A percentile compares a stretch with the other conserved stretches of the same genome.
Conservation (phyloP, 306 rosid species). For the Luffa aegyptiaca region DNA sequence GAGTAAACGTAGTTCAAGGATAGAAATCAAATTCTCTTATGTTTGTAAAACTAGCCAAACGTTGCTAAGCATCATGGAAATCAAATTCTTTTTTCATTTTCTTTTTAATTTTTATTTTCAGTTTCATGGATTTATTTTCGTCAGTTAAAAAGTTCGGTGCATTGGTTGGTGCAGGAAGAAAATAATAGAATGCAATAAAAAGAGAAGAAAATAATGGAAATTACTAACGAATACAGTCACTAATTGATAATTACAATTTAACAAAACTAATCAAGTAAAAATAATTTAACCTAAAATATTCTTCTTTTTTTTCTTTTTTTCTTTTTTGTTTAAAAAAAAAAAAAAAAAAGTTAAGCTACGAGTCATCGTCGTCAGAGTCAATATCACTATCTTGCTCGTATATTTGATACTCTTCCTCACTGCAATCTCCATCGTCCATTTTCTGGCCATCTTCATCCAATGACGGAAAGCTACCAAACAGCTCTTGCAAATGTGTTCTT, state of each 20-base stretch:
- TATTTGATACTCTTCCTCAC: slow-evolving; percentile 62
- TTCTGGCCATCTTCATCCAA: slow-evolving; percentile 20
- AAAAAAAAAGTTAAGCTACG: background rate
- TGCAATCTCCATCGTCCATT: slow-evolving; percentile 16
- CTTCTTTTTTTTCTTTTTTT: background rate
- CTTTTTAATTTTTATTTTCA: no score
- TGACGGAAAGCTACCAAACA: slow-evolving; percentile 70
- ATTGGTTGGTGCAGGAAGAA: no score
- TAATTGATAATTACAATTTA: background rate
- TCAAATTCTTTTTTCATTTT: no score
- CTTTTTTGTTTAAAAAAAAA: no score
- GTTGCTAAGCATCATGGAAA: no score
- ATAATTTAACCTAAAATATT: background rate
- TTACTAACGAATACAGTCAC: background rate
- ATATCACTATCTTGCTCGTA: slow-evolving; percentile 54
- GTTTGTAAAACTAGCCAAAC: no score
- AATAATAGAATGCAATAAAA: no score
- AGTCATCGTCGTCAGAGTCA: slow-evolving; percentile 29
- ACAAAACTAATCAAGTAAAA: background rate
- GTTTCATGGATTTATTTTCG: no score
- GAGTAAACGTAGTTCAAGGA: no score
- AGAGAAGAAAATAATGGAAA: background rate
- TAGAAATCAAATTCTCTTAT: no score
- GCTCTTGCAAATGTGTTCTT: slow-evolving; percentile 66
- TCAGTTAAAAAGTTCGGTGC: no score